These are phyloP conservation scores for Rhodotorula babjevae DNA, from an alignment of 768 basidiomycete species.

Conservation along the genomic window DNA sequence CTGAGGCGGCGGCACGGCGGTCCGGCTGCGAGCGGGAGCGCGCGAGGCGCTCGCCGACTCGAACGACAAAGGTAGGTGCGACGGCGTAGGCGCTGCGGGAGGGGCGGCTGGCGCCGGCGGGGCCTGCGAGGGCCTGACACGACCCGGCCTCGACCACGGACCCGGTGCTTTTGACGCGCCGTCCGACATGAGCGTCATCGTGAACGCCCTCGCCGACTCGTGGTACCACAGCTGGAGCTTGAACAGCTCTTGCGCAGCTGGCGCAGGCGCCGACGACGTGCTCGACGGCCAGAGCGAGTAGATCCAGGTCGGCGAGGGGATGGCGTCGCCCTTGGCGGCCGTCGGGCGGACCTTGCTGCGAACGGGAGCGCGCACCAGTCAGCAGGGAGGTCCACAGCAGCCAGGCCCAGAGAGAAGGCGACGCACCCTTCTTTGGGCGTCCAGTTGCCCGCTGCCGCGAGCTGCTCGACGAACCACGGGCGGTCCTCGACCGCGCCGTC, in stretches of 20 bases:
- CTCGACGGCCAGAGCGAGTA: slow-evolving; percentile 4
- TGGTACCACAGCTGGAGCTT: slow-evolving; percentile 5
- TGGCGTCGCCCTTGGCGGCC: slow-evolving; percentile 1
- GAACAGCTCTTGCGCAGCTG: not conserved
- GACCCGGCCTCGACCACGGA: slow-evolving; percentile 8
- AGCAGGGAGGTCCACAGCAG: too few relatives aligned
- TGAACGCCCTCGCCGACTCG: not conserved
- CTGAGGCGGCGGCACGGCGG: not conserved
- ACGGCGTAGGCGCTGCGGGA: not conserved
- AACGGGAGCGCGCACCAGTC: too few relatives aligned
- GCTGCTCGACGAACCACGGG: not conserved
- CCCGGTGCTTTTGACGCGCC: not conserved
- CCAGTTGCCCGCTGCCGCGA: slow-evolving; percentile 14
- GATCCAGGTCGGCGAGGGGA: not conserved
- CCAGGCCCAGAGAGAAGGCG: not conserved
- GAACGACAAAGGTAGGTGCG: too few relatives aligned
- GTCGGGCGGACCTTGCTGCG: not conserved
- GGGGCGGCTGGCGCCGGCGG: too few relatives aligned
- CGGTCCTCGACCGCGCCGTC: not conserved
- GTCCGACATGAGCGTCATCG: not conserved
- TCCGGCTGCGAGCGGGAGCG: too few relatives aligned
- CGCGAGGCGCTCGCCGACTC: too few relatives aligned
- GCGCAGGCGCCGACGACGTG: not conserved
- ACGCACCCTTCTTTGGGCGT: slow-evolving; percentile 6
- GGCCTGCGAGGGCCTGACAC: not conserved